Conservation (phyloP, 306 rosid genomes). For the Morella rubra region DNA sequence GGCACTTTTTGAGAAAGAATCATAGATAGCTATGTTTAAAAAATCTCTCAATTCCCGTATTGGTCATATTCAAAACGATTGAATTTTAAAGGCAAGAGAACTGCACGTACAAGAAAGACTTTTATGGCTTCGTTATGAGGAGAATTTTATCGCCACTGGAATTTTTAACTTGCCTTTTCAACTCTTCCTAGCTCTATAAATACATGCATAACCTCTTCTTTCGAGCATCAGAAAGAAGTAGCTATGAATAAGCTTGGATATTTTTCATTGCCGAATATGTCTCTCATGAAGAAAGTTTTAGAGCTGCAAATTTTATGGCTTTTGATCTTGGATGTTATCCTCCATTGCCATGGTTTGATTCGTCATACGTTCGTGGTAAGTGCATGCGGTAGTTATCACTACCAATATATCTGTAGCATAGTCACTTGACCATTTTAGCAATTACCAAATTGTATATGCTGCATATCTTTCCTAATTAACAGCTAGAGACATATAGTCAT, state of each 20-base stretch:
- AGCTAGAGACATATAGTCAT: no score
- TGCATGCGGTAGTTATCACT: background rate
- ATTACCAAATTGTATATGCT: no score
- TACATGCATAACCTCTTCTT: background rate
- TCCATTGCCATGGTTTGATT: conserved; percentile 18
- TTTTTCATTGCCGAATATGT: background rate
- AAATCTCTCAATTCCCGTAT: no score
- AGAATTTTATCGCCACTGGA: conserved; percentile 2
- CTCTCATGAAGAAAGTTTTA: conserved; percentile 12
- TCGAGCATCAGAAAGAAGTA: background rate
- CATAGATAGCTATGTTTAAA: no score
- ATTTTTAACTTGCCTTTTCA: background rate
- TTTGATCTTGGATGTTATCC: conserved; percentile 18
- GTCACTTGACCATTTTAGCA: no score
- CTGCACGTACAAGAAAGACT: background rate
- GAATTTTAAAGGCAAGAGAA: no score
- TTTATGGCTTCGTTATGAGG: background rate
- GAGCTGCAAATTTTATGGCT: conserved; percentile 12
- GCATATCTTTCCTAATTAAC: no score
- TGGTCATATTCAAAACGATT: no score
- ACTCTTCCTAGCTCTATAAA: background rate
- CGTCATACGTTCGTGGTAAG: conserved; percentile 40
- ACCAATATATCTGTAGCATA: no score
- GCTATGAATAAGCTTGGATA: background rate
- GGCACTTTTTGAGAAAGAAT: no score